Conservation (phyloP, 257 asterid species). For the Nicotiana noctiflora region DNA sequence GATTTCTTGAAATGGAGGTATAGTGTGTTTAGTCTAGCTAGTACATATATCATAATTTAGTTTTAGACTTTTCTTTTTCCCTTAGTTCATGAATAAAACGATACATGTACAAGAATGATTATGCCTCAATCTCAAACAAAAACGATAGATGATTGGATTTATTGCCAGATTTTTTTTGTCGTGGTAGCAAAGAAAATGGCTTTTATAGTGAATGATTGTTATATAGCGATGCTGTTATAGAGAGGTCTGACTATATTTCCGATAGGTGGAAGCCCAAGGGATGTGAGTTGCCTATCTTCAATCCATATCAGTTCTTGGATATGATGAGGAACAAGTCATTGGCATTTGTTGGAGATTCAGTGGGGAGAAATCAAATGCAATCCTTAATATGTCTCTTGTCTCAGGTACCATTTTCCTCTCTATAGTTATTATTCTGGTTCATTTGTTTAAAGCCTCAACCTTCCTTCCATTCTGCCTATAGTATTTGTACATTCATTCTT, state of each 20-base stretch:
- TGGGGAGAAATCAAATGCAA: conserved; percentile 67
- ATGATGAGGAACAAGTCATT: conserved; percentile 44
- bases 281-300: conserved; percentile 39
- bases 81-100: no score
- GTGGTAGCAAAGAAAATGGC: no score
- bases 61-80: no score
- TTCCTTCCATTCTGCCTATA: not conserved
- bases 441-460: not conserved
- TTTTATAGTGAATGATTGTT: no score
- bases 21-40: no score
- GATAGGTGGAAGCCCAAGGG: conserved; percentile 48
- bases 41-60: no score
- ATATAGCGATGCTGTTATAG: no score
- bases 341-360: conserved; percentile 63
- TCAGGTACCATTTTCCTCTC: not conserved
- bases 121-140: no score
- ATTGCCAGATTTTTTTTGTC: no score
- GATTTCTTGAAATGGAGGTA: conserved; percentile 6
- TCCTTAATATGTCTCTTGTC: conserved; percentile 40
- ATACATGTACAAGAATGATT: no score
- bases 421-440: not conserved
- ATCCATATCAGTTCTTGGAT: conserved; percentile 32
- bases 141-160: no score
- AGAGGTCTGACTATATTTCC: not conserved
- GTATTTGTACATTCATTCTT: not conserved